Evolutionary conservation across 2,329 filamentous ascomycete genomes (phyloP).

Genomic region (Neopestalotiopsis sp.): DNA sequence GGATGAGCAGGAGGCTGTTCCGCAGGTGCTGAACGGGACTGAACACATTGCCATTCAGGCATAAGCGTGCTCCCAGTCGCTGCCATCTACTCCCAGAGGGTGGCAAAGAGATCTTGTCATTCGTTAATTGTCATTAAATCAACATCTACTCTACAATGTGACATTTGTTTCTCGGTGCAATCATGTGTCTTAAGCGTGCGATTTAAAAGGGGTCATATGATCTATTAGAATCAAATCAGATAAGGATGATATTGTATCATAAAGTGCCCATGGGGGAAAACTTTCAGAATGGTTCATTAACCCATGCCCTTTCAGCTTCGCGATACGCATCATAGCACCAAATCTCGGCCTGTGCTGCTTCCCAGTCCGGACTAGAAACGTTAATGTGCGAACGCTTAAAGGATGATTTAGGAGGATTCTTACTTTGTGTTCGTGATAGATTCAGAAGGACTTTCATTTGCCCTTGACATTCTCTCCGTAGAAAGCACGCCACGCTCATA

Average conservation of each 20-base stretch:
- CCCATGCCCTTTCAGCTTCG: background rate
- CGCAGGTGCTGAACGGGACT: background rate
- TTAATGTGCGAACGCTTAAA: background rate
- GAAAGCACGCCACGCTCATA: background rate
- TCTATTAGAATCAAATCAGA: too few relatives aligned
- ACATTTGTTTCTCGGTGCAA: too few relatives aligned
- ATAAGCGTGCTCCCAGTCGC: background rate
- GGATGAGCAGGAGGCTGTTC: conserved; percentile 21
- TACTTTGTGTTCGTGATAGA: too few relatives aligned
- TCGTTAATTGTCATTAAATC: background rate
- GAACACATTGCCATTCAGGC: background rate
- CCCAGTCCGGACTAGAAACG: background rate
- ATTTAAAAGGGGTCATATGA: too few relatives aligned
- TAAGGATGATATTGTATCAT: too few relatives aligned
- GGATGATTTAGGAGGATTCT: background rate
- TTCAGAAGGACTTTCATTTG: background rate
- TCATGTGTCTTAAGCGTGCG: too few relatives aligned
- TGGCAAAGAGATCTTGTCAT: background rate
- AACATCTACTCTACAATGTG: background rate
- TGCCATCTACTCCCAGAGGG: background rate
- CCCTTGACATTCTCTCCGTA: background rate
- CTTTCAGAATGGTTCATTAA: background rate
- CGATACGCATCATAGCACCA: conserved; percentile 4
- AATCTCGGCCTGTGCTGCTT: background rate
- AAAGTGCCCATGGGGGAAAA: background rate